These are phyloP conservation scores for Misopates orontium DNA, from an alignment of 257 asterid species.

Conservation along the genomic window DNA sequence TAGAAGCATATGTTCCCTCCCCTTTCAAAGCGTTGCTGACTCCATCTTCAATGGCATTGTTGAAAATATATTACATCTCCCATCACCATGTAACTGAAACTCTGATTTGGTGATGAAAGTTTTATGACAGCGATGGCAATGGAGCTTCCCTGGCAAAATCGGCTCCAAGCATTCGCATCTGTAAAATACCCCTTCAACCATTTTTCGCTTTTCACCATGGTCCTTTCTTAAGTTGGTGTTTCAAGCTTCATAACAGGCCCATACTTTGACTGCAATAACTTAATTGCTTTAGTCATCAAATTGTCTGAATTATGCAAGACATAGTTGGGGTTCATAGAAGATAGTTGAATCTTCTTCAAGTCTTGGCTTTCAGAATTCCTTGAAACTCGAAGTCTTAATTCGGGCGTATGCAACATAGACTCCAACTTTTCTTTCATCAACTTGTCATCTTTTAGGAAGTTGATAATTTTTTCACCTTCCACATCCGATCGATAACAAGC, in stretches of 20 bases:
- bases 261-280: neutral
- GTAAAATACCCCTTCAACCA: neutral
- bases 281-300: neutral
- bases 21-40: neutral
- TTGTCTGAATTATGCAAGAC: neutral
- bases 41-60: neutral
- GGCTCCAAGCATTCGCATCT: conserved; percentile 3
- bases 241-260: too few species aligned
- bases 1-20: neutral
- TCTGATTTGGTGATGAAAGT: neutral
- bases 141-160: neutral
- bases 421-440: too few species aligned
- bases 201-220: neutral
- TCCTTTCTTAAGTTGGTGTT: neutral
- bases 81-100: neutral
- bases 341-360: neutral
- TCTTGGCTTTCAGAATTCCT: neutral
- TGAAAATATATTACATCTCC: neutral
- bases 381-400: neutral
- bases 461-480: too few species aligned
- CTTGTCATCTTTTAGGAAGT: too few species aligned
- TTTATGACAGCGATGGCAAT: neutral
- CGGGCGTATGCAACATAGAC: neutral
- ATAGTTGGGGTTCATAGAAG: neutral
- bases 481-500: too few species aligned